Conservation (phyloP, 768 basidiomycete species). For the Trametes maxima region DNA sequence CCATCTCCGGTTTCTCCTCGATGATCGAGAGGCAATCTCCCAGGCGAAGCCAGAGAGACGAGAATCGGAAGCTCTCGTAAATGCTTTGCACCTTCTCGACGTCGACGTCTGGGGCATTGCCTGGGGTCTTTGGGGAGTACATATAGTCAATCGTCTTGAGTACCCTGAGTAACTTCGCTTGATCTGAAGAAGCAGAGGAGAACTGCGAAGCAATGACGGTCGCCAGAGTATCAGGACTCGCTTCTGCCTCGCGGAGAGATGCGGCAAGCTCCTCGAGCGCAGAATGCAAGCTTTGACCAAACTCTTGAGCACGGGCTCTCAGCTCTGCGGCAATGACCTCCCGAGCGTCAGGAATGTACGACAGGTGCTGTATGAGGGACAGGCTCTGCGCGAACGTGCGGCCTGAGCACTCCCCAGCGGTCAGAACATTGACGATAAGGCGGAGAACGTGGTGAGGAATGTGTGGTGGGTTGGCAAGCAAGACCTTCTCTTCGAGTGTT, state of each 20-base stretch:
- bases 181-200: slow-evolving; percentile 90
- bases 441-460: slow-evolving; percentile 85
- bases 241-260: slow-evolving; percentile 58
- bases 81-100: slow-evolving; percentile 84
- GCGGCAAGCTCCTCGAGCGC: slow-evolving; percentile 79
- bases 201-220: slow-evolving; percentile 84
- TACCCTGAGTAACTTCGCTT: slow-evolving; percentile 94
- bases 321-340: slow-evolving; percentile 91
- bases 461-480: slow-evolving; percentile 76
- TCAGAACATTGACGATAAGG: slow-evolving; percentile 94
- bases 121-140: slow-evolving; percentile 65
- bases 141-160: slow-evolving; percentile 98
- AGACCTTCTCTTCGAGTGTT: slow-evolving; percentile 42
- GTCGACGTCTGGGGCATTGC: slow-evolving; percentile 51
- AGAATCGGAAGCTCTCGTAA: slow-evolving; percentile 90
- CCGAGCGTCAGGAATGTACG: slow-evolving; percentile 83
- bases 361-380: slow-evolving; percentile 89
- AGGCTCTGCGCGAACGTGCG: slow-evolving; percentile 96
- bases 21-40: slow-evolving; percentile 88
- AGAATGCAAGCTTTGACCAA: slow-evolving; percentile 70
- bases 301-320: slow-evolving; percentile 81
- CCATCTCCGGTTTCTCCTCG: slow-evolving; percentile 76
- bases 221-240: slow-evolving; percentile 50
- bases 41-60: slow-evolving; percentile 83
- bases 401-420: slow-evolving; percentile 95